Base-by-base conservation (phyloP, 2,329 filamentous ascomycete species). In the Arthrobotrys entomopaga region DNA sequence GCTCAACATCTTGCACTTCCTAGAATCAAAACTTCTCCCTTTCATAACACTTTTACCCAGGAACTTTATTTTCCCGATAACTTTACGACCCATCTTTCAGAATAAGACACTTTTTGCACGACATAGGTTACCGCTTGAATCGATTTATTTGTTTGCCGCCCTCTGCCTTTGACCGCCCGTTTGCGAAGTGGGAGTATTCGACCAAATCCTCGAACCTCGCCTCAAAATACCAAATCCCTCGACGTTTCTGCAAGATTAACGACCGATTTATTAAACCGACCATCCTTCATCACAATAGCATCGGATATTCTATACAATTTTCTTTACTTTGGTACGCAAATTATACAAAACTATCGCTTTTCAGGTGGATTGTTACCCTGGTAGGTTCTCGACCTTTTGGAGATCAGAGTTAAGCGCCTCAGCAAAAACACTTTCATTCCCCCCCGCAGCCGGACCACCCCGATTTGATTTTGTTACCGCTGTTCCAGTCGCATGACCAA, bases 321-420 rank as follows among this genome's bases (percentile, higher is more conserved):
- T 34, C 29, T 34, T 34, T 5, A 34, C 8, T 46, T 46, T 19
- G 5, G 42, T 5, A n/a, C 6, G n/a, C 6, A 46, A 46, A 13
- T n/a, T 48, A 50, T 20, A 24, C 1, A 53, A 52, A 52, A 15
- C 24, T 13, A 22, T 50, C 10, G n/a, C 3, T 54, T 34, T 19
- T 20, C n/a, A 42, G 34, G 15, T 38, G 38, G 20, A 50, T 46
- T 24, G 6, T 20, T 15, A 70, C 52, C 54, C 54, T 42, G 48
- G 61, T 73, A 73, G 5, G 69, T 66, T 58, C 19, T 49, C 1
- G 29, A 63, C 50, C 43, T 53, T 73, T 63, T 66, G 34, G 61
- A 58, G 43, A 53, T 56, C 40, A 60, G 63, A 63, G 50, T 63
- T 66, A 73, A 66, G 69, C 69, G 69, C 69, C 61, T 57, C 60